A percentile compares a stretch with the other conserved stretches of the same genome.
Evolutionary conservation across 441 rosid genomes (phyloP).

Genomic region (Aleurites moluccanus): DNA sequence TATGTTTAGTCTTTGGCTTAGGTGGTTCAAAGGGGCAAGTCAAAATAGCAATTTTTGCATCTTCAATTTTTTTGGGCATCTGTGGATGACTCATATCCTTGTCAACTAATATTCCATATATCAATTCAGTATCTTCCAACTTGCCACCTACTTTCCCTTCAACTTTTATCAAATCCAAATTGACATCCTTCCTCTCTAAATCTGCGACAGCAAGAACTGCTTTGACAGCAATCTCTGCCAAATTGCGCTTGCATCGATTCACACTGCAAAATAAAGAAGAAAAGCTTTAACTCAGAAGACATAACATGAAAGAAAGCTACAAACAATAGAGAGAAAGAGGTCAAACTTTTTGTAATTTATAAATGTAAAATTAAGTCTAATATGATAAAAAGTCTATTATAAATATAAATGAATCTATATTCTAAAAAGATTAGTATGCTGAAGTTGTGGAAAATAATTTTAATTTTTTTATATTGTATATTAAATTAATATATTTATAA

Average conservation of each 20-base stretch:
- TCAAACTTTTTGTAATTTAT: too few species aligned
- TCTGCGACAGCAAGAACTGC: conserved; percentile 98
- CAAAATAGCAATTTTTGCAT: conserved; percentile 95
- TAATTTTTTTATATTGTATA: too few species aligned
- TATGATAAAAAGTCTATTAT: too few species aligned
- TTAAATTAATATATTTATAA: too few species aligned
- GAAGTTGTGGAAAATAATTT: too few species aligned
- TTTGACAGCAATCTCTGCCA: conserved; percentile 96
- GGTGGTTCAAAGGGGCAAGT: conserved; percentile 99
- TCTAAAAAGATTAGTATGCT: too few species aligned
- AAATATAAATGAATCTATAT: too few species aligned
- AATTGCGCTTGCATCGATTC: conserved; percentile 78
- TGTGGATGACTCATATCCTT: conserved; percentile 99
- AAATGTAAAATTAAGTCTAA: too few species aligned
- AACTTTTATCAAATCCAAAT: conserved; percentile 90
- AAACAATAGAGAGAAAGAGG: not conserved
- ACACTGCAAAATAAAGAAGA: conserved; percentile 54
- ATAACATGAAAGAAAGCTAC: not conserved
- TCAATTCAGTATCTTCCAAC: conserved; percentile 85
- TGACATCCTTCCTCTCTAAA: conserved; percentile 90
- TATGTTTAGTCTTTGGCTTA: conserved; percentile 97
- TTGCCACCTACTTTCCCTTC: conserved; percentile 97
- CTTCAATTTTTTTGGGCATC: conserved; percentile 90
- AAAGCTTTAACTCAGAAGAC: not conserved
- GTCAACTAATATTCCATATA: conserved; percentile 83